Base-by-base conservation (phyloP, 2,329 filamentous ascomycete genomes). In the Aspergillus glaucus region DNA sequence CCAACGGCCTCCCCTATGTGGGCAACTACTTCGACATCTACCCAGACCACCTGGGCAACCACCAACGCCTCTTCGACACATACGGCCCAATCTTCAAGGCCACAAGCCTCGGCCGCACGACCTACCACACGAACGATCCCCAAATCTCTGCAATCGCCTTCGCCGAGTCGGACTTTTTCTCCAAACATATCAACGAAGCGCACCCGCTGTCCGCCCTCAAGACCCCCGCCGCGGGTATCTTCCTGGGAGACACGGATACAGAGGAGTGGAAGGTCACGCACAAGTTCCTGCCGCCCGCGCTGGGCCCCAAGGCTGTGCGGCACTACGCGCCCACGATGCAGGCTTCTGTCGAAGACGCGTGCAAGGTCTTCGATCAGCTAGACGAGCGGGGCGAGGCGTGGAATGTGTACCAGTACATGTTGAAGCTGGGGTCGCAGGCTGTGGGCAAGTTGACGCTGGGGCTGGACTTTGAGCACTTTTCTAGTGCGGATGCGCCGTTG, bases 281-380 rank as follows among this genome's bases (percentile, higher is more conserved):
- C 68, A 85, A 84, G 60, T 85, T 83, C 62, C 55, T 84, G 0
- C 79, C 81, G 0, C 80, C 81, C 0, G 76, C 79, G 0, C 66
- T 84, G 9, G 75, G 75, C 0, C 80, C 80, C 28, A 82, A 80
- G 57, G 81, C 81, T 0, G 79, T 84, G 4, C 69, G 77, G 1
- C 81, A 84, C 55, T 84, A 84, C 51, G 74, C 78, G 0, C 79
- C 80, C 0, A 74, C 71, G 0, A 84, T 85, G 79, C 79, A 82
- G 52, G 61, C 70, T 43, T 76, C 75, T 0, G 71, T 79, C 2
- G 74, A 80, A 53, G 67, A 75, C 15, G 62, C 77, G 0, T 82
- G 77, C 57, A 68, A 65, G 3, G 67, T 75, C 1, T 74, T 75
- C 44, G 73, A 76, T 45, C 50, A 62, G 44, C 67, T 84, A 0